phyloP scores from a whole-genome alignment of 768 basidiomycete genomes.

The Strobilomyces confusus region DNA sequence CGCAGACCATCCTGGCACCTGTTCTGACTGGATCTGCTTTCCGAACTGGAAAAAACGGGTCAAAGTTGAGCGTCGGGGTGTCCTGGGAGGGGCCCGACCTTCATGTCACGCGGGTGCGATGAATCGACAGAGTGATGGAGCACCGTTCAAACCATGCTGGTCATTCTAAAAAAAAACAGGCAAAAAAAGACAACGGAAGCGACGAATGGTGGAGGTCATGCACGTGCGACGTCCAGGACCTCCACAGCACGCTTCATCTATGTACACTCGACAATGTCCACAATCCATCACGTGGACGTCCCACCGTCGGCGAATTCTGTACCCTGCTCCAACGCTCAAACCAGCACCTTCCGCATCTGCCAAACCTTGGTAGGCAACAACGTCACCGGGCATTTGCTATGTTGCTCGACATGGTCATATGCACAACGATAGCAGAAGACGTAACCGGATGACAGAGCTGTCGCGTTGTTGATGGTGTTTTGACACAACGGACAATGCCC shows the following conservation, averaged over 20 bases:
- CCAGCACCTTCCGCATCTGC: conserved; percentile 84
- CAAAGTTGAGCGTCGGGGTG: not conserved
- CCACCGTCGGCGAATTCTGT: not conserved
- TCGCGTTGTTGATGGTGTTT: conserved; percentile 74
- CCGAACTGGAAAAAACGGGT: conserved; percentile 73
- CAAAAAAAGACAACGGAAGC: conserved; percentile 7
- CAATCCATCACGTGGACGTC: conserved; percentile 3
- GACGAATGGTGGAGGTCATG: conserved; percentile 3
- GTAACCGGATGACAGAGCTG: conserved; percentile 88
- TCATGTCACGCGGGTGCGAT: conserved; percentile 25
- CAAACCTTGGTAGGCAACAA: conserved; percentile 69
- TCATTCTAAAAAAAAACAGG: conserved; percentile 12
- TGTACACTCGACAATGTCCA: not conserved
- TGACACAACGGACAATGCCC: conserved; percentile 86
- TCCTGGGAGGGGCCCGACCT: conserved; percentile 20
- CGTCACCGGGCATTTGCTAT: conserved; percentile 84
- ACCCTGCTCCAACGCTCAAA: conserved; percentile 40
- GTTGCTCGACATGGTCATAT: conserved; percentile 73
- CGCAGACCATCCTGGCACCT: conserved; percentile 93
- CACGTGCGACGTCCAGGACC: conserved; percentile 19
- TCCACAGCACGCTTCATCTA: not conserved
- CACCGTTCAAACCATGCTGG: conserved; percentile 27
- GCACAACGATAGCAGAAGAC: conserved; percentile 94
- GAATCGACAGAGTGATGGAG: conserved; percentile 4
- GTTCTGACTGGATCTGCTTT: conserved; percentile 93